These are phyloP conservation scores for Aspergillus asperescens DNA, from an alignment of 495 filamentous ascomycete genomes.

Conservation along the genomic window DNA sequence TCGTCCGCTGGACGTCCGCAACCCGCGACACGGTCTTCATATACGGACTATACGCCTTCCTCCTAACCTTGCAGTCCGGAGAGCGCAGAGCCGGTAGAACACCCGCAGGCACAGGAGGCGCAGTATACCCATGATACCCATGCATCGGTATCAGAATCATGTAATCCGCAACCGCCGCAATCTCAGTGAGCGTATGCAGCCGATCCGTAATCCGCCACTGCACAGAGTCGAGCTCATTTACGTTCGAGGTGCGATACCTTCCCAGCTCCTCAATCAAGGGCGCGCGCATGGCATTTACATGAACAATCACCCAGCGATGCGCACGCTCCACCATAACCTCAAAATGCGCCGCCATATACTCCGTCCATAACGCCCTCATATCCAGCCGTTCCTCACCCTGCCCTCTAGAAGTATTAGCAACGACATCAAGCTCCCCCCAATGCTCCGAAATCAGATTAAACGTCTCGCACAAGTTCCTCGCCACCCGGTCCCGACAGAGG, in stretches of 20 bases:
- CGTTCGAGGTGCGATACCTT: not conserved
- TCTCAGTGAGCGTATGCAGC: constrained; percentile 23
- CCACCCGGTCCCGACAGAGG: constrained; percentile 19
- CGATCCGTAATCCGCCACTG: constrained; percentile 22
- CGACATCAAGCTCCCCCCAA: constrained; percentile 18
- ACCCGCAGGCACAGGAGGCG: not conserved
- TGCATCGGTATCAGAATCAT: constrained; percentile 24
- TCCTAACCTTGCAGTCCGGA: not conserved
- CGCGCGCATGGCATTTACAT: constrained; percentile 19
- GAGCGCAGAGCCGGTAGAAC: not conserved
- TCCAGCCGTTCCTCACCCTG: constrained; percentile 4
- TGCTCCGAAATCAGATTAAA: constrained; percentile 29
- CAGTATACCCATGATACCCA: constrained; percentile 19
- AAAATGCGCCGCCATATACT: constrained; percentile 23
- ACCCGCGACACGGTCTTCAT: constrained; percentile 7
- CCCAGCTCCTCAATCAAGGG: constrained; percentile 15
- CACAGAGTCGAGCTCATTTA: constrained; percentile 8
- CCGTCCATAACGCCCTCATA: constrained; percentile 25
- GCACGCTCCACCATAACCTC: constrained; percentile 27
- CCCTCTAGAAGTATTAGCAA: constrained; percentile 15
- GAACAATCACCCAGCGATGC: constrained; percentile 25
- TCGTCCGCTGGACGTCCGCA: constrained; percentile 4
- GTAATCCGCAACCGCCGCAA: constrained; percentile 19
- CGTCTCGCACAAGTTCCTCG: constrained; percentile 22
- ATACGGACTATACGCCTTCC: constrained; percentile 9